Evolutionary conservation across 2,329 filamentous ascomycete species (phyloP).

Genomic region (Aspergillus flavus): DNA sequence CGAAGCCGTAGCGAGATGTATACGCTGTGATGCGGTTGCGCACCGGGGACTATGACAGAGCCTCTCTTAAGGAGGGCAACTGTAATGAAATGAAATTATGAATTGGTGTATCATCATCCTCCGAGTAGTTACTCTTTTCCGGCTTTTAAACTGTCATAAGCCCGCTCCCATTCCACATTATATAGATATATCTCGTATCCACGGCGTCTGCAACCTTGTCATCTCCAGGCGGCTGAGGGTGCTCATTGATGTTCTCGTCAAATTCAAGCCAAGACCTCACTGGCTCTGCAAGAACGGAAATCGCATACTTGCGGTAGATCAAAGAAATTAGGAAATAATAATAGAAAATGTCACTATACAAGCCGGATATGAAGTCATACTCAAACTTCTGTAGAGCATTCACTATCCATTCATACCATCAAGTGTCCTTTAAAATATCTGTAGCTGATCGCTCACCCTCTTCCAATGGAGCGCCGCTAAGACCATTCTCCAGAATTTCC

Average conservation of each 20-base stretch:
- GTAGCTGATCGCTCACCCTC: neutral
- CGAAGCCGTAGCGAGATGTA: slow-evolving; percentile 58
- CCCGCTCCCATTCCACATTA: neutral
- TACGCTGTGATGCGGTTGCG: slow-evolving; percentile 39
- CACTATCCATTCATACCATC: neutral
- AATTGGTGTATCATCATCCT: neutral
- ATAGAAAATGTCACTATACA: neutral
- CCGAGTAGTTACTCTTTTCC: neutral
- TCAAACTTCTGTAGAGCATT: neutral
- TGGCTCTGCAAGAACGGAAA: neutral
- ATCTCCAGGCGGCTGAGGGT: neutral
- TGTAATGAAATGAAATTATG: slow-evolving; percentile 9
- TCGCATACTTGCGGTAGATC: no score
- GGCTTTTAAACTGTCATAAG: neutral
- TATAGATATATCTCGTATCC: neutral
- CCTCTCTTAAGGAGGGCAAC: neutral
- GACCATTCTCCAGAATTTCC: slow-evolving; percentile 2
- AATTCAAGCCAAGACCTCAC: neutral
- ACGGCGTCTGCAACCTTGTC: neutral
- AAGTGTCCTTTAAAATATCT: neutral
- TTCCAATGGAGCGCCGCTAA: neutral
- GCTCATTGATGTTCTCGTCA: no score
- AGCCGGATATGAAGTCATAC: neutral
- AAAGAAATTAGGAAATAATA: neutral
- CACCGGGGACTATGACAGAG: neutral